phyloP scores from a whole-genome alignment of 305 asterid species.

The Plantago lanceolata region DNA sequence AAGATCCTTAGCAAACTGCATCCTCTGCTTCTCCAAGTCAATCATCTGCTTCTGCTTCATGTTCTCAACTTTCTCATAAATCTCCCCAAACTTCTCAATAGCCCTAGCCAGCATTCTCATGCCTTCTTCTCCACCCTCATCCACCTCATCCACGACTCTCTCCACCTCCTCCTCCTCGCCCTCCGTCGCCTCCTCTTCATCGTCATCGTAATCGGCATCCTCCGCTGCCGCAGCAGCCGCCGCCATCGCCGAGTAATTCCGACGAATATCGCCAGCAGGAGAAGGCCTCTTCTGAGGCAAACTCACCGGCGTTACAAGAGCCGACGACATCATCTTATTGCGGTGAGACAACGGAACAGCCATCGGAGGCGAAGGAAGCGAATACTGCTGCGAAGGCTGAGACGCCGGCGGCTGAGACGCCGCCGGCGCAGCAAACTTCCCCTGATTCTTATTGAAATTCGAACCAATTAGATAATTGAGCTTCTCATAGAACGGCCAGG shows the following conservation, averaged over 20 bases:
- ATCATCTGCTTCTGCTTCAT: conserved; percentile 86
- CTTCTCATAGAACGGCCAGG: conserved; percentile 55
- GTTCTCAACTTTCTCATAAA: conserved; percentile 76
- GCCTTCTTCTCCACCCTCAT: conserved; percentile 38
- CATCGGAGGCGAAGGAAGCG: conserved; percentile 58
- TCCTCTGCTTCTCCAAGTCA: conserved; percentile 92
- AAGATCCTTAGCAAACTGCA: conserved; percentile 85
- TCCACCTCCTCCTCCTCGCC: conserved; percentile 45
- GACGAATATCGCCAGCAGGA: conserved; percentile 44
- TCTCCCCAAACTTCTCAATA: conserved; percentile 70
- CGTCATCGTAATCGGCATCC: conserved; percentile 33
- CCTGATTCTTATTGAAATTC: conserved; percentile 32
- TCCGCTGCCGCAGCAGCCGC: conserved; percentile 74
- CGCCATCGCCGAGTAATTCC: conserved; percentile 79
- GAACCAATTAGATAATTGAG: conserved; percentile 50
- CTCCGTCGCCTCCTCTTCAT: conserved; percentile 44
- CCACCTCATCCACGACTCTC: conserved; percentile 40
- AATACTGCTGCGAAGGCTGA: conserved; percentile 14
- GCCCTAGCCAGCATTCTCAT: conserved; percentile 71
- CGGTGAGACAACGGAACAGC: conserved; percentile 60
- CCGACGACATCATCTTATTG: conserved; percentile 24
- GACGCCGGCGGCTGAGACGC: conserved; percentile 27
- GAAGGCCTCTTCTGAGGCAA: conserved; percentile 57
- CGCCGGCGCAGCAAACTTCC: conserved; percentile 21
- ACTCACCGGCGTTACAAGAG: conserved; percentile 38